A percentile compares a stretch with the other conserved stretches of the same genome.
phyloP scores from a whole-genome alignment of 2,329 filamentous ascomycete genomes.

The Colletotrichum sp. region DNA sequence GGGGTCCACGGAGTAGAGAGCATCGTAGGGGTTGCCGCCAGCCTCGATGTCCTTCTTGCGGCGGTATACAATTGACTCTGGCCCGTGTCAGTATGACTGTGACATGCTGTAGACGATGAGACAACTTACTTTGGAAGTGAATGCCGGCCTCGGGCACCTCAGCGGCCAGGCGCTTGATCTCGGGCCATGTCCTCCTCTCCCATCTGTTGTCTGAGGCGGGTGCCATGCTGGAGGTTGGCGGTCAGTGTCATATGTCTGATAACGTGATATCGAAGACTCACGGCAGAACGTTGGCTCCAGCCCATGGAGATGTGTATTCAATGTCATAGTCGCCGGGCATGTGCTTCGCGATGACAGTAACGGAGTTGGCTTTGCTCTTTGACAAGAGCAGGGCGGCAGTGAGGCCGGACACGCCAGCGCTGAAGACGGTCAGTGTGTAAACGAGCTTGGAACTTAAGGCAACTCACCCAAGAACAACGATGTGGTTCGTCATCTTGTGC shows the following conservation, averaged over 20 bases:
- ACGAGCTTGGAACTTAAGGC: neutral
- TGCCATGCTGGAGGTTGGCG: conserved; percentile 34
- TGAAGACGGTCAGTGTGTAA: conserved; percentile 21
- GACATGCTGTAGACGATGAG: conserved; percentile 25
- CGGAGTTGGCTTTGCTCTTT: conserved; percentile 44
- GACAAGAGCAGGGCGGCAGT: conserved; percentile 56
- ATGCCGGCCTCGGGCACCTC: conserved; percentile 75
- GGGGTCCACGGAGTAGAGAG: conserved; percentile 68
- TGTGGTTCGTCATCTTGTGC: conserved; percentile 56
- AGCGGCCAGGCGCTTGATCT: conserved; percentile 57
- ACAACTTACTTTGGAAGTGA: conserved; percentile 66
- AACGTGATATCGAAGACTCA: conserved; percentile 38
- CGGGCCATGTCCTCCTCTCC: conserved; percentile 65
- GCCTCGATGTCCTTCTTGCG: conserved; percentile 64
- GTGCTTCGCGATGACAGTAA: conserved; percentile 66
- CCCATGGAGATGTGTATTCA: conserved; percentile 84
- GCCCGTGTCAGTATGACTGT: conserved; percentile 38
- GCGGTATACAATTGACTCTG: conserved; percentile 48
- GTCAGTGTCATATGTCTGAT: neutral
- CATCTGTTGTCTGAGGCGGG: conserved; percentile 43
- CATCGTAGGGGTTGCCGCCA: conserved; percentile 69
- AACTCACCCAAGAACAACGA: conserved; percentile 43
- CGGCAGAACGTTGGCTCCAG: conserved; percentile 77
- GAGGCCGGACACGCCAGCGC: conserved; percentile 57
- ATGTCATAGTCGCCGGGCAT: conserved; percentile 88